Evolutionary conservation across 2,329 filamentous ascomycete species (phyloP).

Genomic region (Fusarium sp.): DNA sequence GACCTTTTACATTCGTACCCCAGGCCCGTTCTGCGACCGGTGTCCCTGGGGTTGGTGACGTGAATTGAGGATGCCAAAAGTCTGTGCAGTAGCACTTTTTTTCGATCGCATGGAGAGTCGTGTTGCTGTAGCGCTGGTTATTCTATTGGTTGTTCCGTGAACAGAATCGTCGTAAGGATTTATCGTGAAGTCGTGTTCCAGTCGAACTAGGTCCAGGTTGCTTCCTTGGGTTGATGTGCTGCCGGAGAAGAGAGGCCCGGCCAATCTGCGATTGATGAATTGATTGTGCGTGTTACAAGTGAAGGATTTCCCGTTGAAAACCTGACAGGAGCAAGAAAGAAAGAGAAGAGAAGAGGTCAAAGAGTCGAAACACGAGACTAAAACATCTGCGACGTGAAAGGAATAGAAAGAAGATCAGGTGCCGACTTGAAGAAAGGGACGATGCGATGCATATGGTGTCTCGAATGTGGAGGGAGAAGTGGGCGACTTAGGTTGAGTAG

Average conservation of each 20-base stretch:
- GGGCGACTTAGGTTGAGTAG: slow-evolving; percentile 30
- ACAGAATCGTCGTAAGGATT: not conserved
- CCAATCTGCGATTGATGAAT: slow-evolving; percentile 1
- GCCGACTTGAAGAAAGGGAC: slow-evolving; percentile 41
- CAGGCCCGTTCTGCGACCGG: slow-evolving; percentile 45
- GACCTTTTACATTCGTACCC: slow-evolving; percentile 43
- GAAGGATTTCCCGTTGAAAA: not conserved
- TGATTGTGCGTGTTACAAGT: not conserved
- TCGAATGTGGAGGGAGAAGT: slow-evolving; percentile 47
- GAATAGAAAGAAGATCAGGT: slow-evolving; percentile 41
- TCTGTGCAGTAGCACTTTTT: slow-evolving; percentile 3
- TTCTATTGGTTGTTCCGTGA: not conserved
- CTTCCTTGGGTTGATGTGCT: not conserved
- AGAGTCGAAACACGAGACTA: slow-evolving; percentile 32
- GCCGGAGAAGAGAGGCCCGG: not conserved
- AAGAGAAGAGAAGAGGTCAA: slow-evolving; percentile 5
- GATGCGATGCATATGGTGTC: slow-evolving; percentile 50
- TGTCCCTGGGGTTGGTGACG: slow-evolving; percentile 44
- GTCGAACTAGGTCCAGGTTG: not conserved
- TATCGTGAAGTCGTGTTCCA: slow-evolving; percentile 16
- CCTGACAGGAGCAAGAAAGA: not conserved
- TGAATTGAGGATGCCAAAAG: slow-evolving; percentile 25
- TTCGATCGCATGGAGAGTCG: not conserved
- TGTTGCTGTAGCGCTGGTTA: not conserved
- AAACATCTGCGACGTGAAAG: slow-evolving; percentile 38